These are phyloP conservation scores for Marasmius sp. DNA, from an alignment of 1,284 basidiomycete species.

Conservation along the genomic window DNA sequence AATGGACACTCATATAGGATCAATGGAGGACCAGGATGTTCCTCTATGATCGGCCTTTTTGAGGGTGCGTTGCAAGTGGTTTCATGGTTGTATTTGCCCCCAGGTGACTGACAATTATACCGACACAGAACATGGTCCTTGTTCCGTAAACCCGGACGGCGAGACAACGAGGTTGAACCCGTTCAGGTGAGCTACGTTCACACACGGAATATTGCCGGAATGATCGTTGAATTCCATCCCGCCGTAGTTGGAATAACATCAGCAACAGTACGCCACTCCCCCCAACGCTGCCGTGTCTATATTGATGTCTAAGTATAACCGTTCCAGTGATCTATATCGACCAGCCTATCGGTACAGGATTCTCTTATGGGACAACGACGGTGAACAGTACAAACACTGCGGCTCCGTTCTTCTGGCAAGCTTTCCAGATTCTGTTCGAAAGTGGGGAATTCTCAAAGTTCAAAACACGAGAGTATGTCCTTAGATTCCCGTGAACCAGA, in stretches of 20 bases:
- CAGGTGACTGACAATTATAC: neutral
- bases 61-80: conserved; percentile 38
- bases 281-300: neutral
- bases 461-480: conserved; percentile 51
- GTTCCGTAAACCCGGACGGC: conserved; percentile 53
- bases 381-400: conserved; percentile 45
- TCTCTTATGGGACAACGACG: conserved; percentile 58
- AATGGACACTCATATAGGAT: conserved; percentile 33
- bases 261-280: conserved; percentile 52
- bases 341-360: conserved; percentile 71
- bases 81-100: too few species aligned
- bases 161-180: conserved; percentile 54
- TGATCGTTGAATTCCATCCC: neutral
- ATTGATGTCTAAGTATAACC: neutral
- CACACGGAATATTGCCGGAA: neutral
- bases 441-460: conserved; percentile 59
- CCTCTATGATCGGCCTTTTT: conserved; percentile 54
- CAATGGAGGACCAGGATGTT: conserved; percentile 48
- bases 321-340: conserved; percentile 70
- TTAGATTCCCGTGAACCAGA: neutral
- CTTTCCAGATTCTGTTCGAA: conserved; percentile 69
- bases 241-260: conserved; percentile 62
- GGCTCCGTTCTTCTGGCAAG: conserved; percentile 53
- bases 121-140: conserved; percentile 57
- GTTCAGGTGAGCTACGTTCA: conserved; percentile 35